Conservation (phyloP, 768 basidiomycete species). For the Mrakia hoshinonis region DNA sequence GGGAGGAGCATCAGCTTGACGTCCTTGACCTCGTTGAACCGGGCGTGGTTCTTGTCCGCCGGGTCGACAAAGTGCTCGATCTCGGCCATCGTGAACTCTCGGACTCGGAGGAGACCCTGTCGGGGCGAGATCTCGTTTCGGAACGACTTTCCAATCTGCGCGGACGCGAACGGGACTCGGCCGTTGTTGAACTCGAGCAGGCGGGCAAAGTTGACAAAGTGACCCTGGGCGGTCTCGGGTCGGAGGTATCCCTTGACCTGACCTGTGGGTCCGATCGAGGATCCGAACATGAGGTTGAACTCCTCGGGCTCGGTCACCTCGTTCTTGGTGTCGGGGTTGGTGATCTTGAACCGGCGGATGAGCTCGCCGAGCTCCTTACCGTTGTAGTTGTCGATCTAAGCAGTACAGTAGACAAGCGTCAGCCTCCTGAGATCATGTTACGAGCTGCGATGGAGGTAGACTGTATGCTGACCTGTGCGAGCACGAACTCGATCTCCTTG, state of each 20-base stretch:
- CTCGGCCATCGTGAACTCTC: conserved; percentile 98
- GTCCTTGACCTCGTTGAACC: conserved; percentile 73
- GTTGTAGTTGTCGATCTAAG: conserved; percentile 82
- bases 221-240: conserved; percentile 96
- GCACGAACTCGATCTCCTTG: conserved; percentile 65
- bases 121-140: conserved; percentile 97
- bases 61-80: conserved; percentile 99
- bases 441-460: neutral
- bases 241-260: conserved; percentile 93
- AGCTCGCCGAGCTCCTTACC: conserved; percentile 82
- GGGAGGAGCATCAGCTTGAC: conserved; percentile 68
- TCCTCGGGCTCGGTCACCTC: conserved; percentile 84
- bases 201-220: conserved; percentile 96
- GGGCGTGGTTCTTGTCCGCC: conserved; percentile 71
- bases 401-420: neutral
- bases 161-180: conserved; percentile 90
- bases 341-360: conserved; percentile 66
- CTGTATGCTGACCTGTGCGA: conserved; percentile 66
- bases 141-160: conserved; percentile 91
- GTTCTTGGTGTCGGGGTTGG: conserved; percentile 86
- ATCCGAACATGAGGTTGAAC: conserved; percentile 98
- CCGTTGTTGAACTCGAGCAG: conserved; percentile 98
- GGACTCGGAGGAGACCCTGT: conserved; percentile 88
- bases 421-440: no score
- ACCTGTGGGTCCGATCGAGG: conserved; percentile 93